Base-by-base conservation (phyloP, 1,284 basidiomycete species). In the Cutaneotrichosporon sp. region DNA sequence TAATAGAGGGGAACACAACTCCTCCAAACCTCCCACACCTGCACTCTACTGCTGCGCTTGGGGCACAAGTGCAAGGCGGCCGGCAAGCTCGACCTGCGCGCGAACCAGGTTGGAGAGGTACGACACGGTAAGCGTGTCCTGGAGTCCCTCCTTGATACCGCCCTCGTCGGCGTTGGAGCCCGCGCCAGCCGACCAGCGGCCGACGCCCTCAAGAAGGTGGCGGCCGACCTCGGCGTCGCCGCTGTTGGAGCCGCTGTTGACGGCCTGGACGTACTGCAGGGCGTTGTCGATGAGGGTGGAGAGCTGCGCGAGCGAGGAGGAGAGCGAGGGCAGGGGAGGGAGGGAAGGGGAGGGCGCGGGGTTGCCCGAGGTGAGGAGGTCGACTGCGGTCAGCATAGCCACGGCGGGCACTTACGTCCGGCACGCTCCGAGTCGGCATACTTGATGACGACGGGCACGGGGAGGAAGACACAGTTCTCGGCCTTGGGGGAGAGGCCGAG, bases 31-130 rank as follows among this genome's bases (percentile, higher is more conserved):
- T n/a, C n/a, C n/a, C n/a, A n/a, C n/a, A n/a, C n/a, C n/a, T n/a
- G n/a, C n/a, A n/a, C n/a, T n/a, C 48, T 49, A 43, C 48, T 49
- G 48, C 54, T 57, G 52, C 45, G 61, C 64, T 54, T 70, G 66
- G 55, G 67, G 67, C 52, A 90, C 82, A 54, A 98, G 81, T 49
- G 89, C 87, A 68, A 98, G 79, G 64, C 94, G 82, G 41, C 90
- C 84, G 4, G 91, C 89, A 37, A 97, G 84, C 75, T 97, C 93
- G 50, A 90, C 88, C 78, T 98, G 94, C 56, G 90, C 86, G 62
- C 91, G 84, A 50, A 97, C 87, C 61, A 98, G 82, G 75, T 91
- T 97, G 42, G 91, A 87, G 61, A 98, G 81, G 78, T 97, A 98
- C 39, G 90, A 89, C 51, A 97, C 84, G 85, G 93, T 94, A 61